Evolutionary conservation across 306 rosid species (phyloP), one percentile per base, ranked within the genome.

Genomic region (Cucurbita moschata): DNA sequence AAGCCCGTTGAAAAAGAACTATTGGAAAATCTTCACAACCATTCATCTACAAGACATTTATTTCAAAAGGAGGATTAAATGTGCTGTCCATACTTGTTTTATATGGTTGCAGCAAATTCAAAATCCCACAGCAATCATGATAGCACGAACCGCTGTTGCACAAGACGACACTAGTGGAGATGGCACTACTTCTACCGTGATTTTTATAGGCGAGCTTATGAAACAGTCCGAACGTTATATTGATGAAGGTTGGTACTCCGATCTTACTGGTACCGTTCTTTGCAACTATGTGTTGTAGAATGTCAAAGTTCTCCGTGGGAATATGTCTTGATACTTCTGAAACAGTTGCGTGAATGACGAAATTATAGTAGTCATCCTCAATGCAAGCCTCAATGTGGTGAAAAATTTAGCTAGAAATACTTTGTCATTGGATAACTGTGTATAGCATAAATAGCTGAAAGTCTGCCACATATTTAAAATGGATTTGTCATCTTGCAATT

Each of bases 61-160:
- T 62, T 62, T n/a, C 1, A 18, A 43, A 19, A 53, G 71, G 71
- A 65, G 21, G 10, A 18, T 65, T 63, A 1, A 47, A 18, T 47
- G 30, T 46, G 63, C 26, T 23, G 11, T 18, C 30, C 7, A 46
- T 68, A 23, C 4, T 13, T 63, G 54, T 53, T 65, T 65, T 10
- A 7, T 16, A 55, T 54, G 71, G 67, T 8, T 80, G 76, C 90
- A 93, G 98, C 99, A 94, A 91, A 94, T 94, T 76, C 99, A 94
- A 79, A 94, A 87, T 77, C 99, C 99, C 1, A 94, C 99, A 6
- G 99, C 96, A n/a, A 88, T 94, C 49, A 94, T 91, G 99, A 94
- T 94, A 47, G 99, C 99, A 6, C 85, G 97, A 81, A 91, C 97
- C 0, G 99, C 99, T 1, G 99, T 94, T 65, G 99, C 99, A 0